Evolutionary conservation across 2,329 filamentous ascomycete genomes (phyloP), one percentile per base, ranked within the genome.

Genomic region (Ascochyta lentis): DNA sequence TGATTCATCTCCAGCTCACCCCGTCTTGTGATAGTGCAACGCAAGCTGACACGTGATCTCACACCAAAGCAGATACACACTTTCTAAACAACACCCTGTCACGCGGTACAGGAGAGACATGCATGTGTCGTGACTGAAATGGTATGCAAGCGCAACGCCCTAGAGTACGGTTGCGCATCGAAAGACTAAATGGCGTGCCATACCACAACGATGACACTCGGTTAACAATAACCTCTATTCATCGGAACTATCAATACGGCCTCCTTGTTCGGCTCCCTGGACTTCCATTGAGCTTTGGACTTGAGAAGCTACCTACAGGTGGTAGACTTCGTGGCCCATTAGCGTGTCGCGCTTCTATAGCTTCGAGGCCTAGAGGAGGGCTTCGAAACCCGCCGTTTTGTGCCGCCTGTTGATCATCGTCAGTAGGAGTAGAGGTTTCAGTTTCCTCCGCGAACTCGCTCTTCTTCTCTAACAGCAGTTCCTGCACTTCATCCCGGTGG

Each of bases 401-500:
- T n/a, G 34, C 48, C 8, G 43, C 31, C 27, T 61, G 60, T 35
- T 56, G 56, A 23, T 57, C 58, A 13, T 66, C 65, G n/a, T 70
- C 63, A 47, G 59, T 64, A 39, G 60, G 56, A 22, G 59, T 66
- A 7, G 65, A 66, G 13, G 52, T 44, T n/a, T 60, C 54, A 35
- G 61, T 55, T 37, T 50, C 60, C 34, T 68, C 65, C 45, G 67
- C 66, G 70, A 75, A 79, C 19, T 77, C 76, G 34, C 68, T 69
- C n/a, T 76, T 80, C 44, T 74, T 72, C 33, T 71, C 59, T 27
- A 76, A 64, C 31, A 87, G 76, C 64, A 78, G 76, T 9, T 76
- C 65, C 47, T 77, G 78, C 1, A 86, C 82, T 19, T 82, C 76
- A 1, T 79, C 70, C 55, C 79, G 76, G 67, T 87, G 83, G 53